Base-by-base conservation (phyloP, 768 basidiomycete species). In the Cystofilobasidium capitatum region DNA sequence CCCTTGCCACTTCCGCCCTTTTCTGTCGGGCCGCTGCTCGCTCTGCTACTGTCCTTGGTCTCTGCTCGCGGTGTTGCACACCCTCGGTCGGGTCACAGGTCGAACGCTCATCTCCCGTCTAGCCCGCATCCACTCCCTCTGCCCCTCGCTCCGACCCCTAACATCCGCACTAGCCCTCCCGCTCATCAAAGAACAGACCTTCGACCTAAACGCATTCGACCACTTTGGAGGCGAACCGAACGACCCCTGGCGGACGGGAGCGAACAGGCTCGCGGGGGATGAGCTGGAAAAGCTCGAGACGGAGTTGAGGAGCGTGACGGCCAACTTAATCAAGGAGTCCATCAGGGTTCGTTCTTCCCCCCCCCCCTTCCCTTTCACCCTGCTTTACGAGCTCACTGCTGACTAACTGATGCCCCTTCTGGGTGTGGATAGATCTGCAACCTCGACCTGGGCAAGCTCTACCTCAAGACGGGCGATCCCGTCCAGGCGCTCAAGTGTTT, bases 281-380 rank as follows among this genome's bases (percentile, higher is more conserved):
- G 90, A 93, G 74, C 81, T 81, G 67, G 83, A 82, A n/a, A 89
- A 87, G 76, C 79, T 96, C 66, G 93, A 96, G 79, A 87, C 92
- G 7, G 94, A 98, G 76, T 80, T 97, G 74, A 93, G 91, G 83
- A 89, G 88, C 14, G 97, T 97, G 74, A 82, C 86, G 71, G 92
- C 89, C 73, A 98, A 96, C 76, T 87, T 97, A 86, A 96, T 98
- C 81, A 98, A 96, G 78, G 94, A 98, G 82, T 92, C 89, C 81
- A 93, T 96, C 72, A 81, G 94, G 73, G 91, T 94, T 75, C 67
- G 80, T 74, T 82, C n/a, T 17, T 29, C 57, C 29, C 2, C 37
- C 4, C 42, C 22, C 22, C 31, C 35, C 20, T 14, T 44, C 36
- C 14, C 33, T 51, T 40, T 29, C 20, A 22, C 31, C 20, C 12